These are phyloP conservation scores for Boletus rubropictus DNA, from an alignment of 768 basidiomycete species.

Conservation along the genomic window DNA sequence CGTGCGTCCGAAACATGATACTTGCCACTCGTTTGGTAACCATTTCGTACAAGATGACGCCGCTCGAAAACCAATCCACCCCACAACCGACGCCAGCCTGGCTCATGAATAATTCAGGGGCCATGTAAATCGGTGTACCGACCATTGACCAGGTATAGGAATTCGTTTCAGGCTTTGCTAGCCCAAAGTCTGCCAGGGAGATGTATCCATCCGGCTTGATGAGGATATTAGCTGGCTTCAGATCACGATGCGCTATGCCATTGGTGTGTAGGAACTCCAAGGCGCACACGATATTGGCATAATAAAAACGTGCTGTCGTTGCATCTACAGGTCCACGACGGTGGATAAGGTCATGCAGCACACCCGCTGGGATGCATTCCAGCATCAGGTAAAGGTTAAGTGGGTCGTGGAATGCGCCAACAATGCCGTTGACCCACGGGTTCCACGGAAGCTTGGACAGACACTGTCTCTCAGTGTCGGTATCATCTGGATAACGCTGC, in stretches of 20 bases:
- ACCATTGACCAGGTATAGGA: constrained; percentile 31
- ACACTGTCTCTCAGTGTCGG: constrained; percentile 38
- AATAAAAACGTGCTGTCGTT: constrained; percentile 43
- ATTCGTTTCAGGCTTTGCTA: constrained; percentile 22
- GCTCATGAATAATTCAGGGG: constrained; percentile 40
- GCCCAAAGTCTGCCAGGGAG: constrained; percentile 48
- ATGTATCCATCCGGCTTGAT: constrained; percentile 53
- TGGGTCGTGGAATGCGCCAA: constrained; percentile 42
- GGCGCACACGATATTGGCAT: constrained; percentile 47
- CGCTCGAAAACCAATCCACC: constrained; percentile 55
- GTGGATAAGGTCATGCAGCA: constrained; percentile 36
- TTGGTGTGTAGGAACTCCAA: constrained; percentile 42
- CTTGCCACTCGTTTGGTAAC: constrained; percentile 33
- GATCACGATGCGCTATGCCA: constrained; percentile 47
- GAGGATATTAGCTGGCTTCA: constrained; percentile 57
- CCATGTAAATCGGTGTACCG: constrained; percentile 45
- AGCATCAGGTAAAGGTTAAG: constrained; percentile 46
- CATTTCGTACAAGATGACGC: constrained; percentile 51
- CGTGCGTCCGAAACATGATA: constrained; percentile 1
- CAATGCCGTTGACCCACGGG: constrained; percentile 45
- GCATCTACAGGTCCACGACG: constrained; percentile 29
- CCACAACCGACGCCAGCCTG: constrained; percentile 24
- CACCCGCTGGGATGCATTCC: constrained; percentile 45
- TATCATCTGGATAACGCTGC: constrained; percentile 26
- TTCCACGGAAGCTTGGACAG: constrained; percentile 46